These are phyloP conservation scores for Ilex paraguariensis DNA, from an alignment of 305 asterid genomes.

Conservation along the genomic window DNA sequence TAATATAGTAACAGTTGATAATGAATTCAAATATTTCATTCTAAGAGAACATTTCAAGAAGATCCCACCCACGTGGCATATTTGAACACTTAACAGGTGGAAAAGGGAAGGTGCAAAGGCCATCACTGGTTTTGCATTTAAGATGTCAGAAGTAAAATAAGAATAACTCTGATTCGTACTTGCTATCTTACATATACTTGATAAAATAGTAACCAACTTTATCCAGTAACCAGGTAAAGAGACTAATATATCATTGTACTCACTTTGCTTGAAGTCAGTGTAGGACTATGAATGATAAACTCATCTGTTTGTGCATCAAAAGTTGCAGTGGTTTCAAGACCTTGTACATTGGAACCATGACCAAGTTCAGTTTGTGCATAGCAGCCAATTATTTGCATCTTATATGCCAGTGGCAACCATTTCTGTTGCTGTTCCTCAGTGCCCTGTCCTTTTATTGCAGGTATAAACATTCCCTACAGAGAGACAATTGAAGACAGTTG, in stretches of 20 bases:
- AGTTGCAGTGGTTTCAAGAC: slow-evolving; percentile 98
- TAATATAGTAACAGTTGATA: no score
- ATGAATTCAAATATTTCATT: no score
- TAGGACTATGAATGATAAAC: slow-evolving; percentile 93
- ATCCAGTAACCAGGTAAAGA: not conserved
- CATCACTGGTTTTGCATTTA: no score
- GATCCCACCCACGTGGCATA: no score
- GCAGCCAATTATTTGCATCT: slow-evolving; percentile 99
- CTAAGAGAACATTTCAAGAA: no score
- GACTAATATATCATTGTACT: slow-evolving; percentile 17
- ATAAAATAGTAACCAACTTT: no score
- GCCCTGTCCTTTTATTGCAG: slow-evolving; percentile 91
- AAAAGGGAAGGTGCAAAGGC: no score
- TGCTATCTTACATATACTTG: no score
- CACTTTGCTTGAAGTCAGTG: slow-evolving; percentile 96
- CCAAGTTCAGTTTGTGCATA: slow-evolving; percentile 99
- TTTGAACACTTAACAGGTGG: no score
- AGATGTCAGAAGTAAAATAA: no score
- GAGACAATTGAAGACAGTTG: slow-evolving; percentile 6
- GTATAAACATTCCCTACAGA: slow-evolving; percentile 93
- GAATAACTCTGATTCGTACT: no score
- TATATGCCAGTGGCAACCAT: slow-evolving; percentile 90
- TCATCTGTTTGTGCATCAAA: slow-evolving; percentile 93
- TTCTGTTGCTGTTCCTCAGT: slow-evolving; percentile 88
- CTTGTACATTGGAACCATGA: slow-evolving; percentile 98